A percentile compares a stretch with the other conserved stretches of the same genome.
Conservation (phyloP, 805 yeast genomes). For the Myxozyma monticola region DNA sequence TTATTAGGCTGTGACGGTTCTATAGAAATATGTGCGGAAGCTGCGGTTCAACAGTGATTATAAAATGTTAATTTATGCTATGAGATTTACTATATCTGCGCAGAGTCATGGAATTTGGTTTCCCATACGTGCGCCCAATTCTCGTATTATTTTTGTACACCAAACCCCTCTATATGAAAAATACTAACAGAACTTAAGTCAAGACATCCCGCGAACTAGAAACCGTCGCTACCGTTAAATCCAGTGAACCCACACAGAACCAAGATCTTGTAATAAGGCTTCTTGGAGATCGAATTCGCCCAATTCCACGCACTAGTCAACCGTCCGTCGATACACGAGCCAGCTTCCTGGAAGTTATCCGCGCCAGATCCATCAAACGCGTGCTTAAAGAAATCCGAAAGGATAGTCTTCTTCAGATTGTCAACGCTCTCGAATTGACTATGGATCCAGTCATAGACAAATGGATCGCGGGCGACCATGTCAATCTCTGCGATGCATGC, state of each 20-base stretch:
- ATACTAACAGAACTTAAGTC: background rate
- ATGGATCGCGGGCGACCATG: conserved; percentile 51
- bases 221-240: conserved; percentile 71
- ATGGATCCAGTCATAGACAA: conserved; percentile 52
- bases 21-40: too few species aligned
- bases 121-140: too few species aligned
- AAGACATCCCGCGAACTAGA: conserved; percentile 36
- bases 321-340: conserved; percentile 81
- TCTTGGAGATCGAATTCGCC: conserved; percentile 68
- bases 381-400: conserved; percentile 51
- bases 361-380: conserved; percentile 78
- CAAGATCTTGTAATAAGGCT: conserved; percentile 63
- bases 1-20: too few species aligned
- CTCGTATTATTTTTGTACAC: too few species aligned
- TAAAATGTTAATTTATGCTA: too few species aligned
- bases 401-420: conserved; percentile 48
- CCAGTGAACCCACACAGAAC: conserved; percentile 70
- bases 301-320: conserved; percentile 82
- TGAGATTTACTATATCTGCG: too few species aligned
- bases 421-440: conserved; percentile 58
- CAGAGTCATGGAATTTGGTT: too few species aligned
- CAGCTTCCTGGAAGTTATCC: conserved; percentile 79
- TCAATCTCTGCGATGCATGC: conserved; percentile 57
- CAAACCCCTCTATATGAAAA: background rate
- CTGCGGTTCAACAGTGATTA: too few species aligned